Conservation (phyloP, 805 yeast species). For the Teunomyces gatunensis region DNA sequence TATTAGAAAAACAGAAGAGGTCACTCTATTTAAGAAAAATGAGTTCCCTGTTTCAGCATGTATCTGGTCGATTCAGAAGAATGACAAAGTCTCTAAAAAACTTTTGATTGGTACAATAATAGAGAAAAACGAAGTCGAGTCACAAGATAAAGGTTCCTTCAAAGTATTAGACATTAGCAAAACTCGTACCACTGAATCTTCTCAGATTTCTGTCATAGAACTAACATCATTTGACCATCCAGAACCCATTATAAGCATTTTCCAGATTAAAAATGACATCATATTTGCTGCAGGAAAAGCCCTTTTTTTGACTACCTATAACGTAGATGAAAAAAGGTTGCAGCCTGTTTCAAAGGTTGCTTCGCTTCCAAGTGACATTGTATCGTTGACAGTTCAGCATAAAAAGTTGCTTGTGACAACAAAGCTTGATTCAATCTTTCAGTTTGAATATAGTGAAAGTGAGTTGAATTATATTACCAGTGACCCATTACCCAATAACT, state of each 20-base stretch:
- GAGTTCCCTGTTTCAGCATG: slow-evolving; percentile 32
- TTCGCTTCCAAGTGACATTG: slow-evolving; percentile 30
- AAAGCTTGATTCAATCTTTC: slow-evolving; percentile 32
- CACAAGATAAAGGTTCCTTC: slow-evolving; percentile 23
- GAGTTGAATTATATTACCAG: slow-evolving; percentile 16
- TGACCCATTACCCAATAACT: slow-evolving; percentile 33
- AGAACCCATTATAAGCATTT: slow-evolving; percentile 33
- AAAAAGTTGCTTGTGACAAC: slow-evolving; percentile 27
- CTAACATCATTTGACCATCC: slow-evolving; percentile 30
- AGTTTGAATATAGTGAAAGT: slow-evolving; percentile 18
- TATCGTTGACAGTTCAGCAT: slow-evolving; percentile 20
- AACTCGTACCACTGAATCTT: slow-evolving; percentile 11
- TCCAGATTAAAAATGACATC: slow-evolving; percentile 31
- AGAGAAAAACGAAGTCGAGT: slow-evolving; percentile 5
- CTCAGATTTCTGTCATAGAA: slow-evolving; percentile 24
- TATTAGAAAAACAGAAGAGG: slow-evolving; percentile 3
- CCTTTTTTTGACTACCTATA: slow-evolving; percentile 33
- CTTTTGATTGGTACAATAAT: slow-evolving; percentile 29
- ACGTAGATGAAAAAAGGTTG: slow-evolving; percentile 29
- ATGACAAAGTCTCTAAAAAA: slow-evolving; percentile 32
- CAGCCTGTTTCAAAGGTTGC: slow-evolving; percentile 23
- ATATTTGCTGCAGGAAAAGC: slow-evolving; percentile 30
- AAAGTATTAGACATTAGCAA: slow-evolving; percentile 34
- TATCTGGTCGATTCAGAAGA: slow-evolving; percentile 33
- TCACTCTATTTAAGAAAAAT: slow-evolving; percentile 18